phyloP scores from a whole-genome alignment of 331 rosid genomes.

The Prunus yedoensis region DNA sequence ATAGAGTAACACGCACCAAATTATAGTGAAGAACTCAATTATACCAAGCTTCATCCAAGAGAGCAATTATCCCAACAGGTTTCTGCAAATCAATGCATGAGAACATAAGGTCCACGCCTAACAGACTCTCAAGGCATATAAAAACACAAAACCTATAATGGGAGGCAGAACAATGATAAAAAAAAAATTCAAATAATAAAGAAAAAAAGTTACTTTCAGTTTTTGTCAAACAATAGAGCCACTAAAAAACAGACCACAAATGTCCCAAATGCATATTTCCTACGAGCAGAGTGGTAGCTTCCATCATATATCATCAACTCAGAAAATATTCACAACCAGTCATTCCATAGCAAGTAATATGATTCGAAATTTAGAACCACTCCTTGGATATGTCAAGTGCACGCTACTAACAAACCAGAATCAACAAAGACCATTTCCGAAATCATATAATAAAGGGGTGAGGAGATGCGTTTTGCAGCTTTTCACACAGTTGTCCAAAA shows the following conservation, averaged over 20 bases:
- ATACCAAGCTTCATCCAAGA: conserved; percentile 99
- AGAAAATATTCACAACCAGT: not conserved
- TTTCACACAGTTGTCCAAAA: not conserved
- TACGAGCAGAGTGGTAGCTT: not conserved
- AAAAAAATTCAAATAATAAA: not conserved
- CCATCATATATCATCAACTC: not conserved
- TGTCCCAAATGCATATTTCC: not conserved
- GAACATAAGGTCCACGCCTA: conserved; percentile 33
- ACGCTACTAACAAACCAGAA: not conserved
- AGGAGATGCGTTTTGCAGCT: conserved; percentile 11
- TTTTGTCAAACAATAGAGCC: not conserved
- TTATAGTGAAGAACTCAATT: conserved; percentile 46
- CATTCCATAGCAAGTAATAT: not conserved
- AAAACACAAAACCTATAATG: not conserved
- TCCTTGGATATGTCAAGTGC: not conserved
- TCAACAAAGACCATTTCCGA: not conserved
- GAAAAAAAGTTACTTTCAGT: not conserved
- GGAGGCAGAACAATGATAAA: not conserved
- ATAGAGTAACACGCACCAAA: conserved; percentile 42
- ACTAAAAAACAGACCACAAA: not conserved
- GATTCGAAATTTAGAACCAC: not conserved
- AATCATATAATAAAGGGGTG: not conserved
- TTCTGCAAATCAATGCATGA: conserved; percentile 65
- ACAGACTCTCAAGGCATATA: conserved; percentile 19
- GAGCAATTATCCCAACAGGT: conserved; percentile 86